phyloP scores from a whole-genome alignment of 2,329 filamentous ascomycete genomes.

The Fusarium coicis region DNA sequence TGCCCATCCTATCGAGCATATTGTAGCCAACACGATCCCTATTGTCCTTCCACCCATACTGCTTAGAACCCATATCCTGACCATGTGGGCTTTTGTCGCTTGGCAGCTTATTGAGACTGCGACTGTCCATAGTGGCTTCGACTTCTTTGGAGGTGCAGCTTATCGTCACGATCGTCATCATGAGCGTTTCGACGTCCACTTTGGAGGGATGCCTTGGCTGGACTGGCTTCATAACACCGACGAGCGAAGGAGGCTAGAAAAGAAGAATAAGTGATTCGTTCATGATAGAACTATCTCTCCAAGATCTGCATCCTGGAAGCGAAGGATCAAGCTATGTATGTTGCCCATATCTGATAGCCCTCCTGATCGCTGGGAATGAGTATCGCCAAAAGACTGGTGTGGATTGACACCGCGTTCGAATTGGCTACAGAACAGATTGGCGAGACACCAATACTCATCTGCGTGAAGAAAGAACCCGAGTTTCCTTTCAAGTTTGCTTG shows the following conservation, averaged over 20 bases:
- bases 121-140: constrained; percentile 67
- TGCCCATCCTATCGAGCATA: constrained; percentile 66
- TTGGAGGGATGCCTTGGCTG: constrained; percentile 62
- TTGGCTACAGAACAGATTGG: not conserved
- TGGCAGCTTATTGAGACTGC: constrained; percentile 62
- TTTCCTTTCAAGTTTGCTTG: not conserved
- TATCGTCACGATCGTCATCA: constrained; percentile 67
- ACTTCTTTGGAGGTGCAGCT: constrained; percentile 61
- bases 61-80: constrained; percentile 61
- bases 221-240: constrained; percentile 67
- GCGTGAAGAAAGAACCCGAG: constrained; percentile 3
- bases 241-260: constrained; percentile 11
- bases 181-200: constrained; percentile 65
- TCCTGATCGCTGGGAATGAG: not conserved
- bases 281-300: not conserved
- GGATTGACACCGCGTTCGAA: not conserved
- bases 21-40: constrained; percentile 64
- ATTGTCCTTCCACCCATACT: constrained; percentile 61
- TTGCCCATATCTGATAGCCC: not conserved
- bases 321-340: not conserved
- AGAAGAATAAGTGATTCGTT: not conserved
- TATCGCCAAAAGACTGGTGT: too few species aligned
- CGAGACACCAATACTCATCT: constrained; percentile 8
- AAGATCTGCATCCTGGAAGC: not conserved
- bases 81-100: constrained; percentile 61